A percentile compares a stretch with the other conserved stretches of the same genome.
Conservation (phyloP, 176 grass and related monocot genomes). For the Guadua angustifolia region DNA sequence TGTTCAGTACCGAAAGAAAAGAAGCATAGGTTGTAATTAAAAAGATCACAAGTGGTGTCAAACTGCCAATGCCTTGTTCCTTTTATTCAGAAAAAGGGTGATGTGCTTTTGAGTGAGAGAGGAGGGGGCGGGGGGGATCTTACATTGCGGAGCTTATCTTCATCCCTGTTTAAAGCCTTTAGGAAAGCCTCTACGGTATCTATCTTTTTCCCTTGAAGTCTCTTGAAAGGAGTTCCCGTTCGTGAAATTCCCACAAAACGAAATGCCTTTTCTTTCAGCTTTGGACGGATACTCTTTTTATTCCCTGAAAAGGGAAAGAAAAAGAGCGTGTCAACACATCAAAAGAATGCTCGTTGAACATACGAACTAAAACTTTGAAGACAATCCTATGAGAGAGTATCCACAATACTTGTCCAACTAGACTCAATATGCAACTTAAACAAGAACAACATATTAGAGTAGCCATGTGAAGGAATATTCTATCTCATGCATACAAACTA, state of each 20-base stretch:
- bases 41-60: neutral
- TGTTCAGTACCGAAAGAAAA: no score
- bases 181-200: neutral
- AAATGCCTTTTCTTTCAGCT: neutral
- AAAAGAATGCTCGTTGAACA: neutral
- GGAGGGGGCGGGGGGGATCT: neutral
- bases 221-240: neutral
- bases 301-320: neutral
- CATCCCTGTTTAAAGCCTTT: conserved; percentile 18
- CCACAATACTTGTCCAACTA: neutral
- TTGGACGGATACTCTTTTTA: neutral
- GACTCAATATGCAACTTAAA: no score
- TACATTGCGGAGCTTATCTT: neutral
- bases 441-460: no score
- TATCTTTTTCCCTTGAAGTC: neutral
- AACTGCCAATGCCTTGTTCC: neutral
- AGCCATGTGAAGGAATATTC: neutral
- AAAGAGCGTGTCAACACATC: neutral
- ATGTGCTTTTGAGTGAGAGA: neutral
- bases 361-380: no score
- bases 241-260: neutral
- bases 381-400: neutral
- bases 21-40: neutral
- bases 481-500: neutral
- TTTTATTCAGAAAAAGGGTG: no score